Evolutionary conservation across 441 rosid genomes (phyloP), one percentile per base, ranked within the genome.

Genomic region (Dalechampia spathulata): DNA sequence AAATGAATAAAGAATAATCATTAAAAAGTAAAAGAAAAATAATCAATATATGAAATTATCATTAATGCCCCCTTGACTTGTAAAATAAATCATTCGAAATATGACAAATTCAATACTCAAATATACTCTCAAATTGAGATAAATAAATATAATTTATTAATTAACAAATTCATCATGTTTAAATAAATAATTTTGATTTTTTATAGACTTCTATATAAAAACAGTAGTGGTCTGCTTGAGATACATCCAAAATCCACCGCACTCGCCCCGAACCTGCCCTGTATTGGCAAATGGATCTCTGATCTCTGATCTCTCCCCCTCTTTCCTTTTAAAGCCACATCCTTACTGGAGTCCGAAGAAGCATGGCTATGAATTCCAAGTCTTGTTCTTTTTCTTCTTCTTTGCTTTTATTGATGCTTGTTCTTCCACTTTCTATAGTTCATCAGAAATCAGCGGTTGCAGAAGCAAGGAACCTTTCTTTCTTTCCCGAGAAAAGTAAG

Each of bases 381-480:
- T 30, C 57, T 30, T 52, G 50, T 20, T 17, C 17, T 14, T 4
- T 67, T 41, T 30, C 57, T 30, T 52, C 57, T 20, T 17, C 17
- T 14, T 4, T 67, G 57, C 45, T 68, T 30, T 53, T 61, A 12
- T 6, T 64, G 12, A 44, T 72, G 58, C 57, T 74, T 44, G 8
- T 72, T 25, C 17, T 66, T 2, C 26, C 44, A 12, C 38, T 56
- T 52, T 61, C 58, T n/a, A 15, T 58, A 7, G 34, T 8, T 30
- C 50, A 67, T 5, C 37, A 21, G 1, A 27, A 17, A 13, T 19
- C 59, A n/a, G 30, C 14, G 19, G 53, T 30, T 3, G 57, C 74
- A 25, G 74, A 70, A 40, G 73, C 84, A 32, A 69, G 79, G 61
- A 55, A 71, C 7, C 61, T 79, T 23, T 51, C 72, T 5, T 55